Conservation (phyloP, 2,329 filamentous ascomycete genomes). For the Westerdykella aurantiaca region DNA sequence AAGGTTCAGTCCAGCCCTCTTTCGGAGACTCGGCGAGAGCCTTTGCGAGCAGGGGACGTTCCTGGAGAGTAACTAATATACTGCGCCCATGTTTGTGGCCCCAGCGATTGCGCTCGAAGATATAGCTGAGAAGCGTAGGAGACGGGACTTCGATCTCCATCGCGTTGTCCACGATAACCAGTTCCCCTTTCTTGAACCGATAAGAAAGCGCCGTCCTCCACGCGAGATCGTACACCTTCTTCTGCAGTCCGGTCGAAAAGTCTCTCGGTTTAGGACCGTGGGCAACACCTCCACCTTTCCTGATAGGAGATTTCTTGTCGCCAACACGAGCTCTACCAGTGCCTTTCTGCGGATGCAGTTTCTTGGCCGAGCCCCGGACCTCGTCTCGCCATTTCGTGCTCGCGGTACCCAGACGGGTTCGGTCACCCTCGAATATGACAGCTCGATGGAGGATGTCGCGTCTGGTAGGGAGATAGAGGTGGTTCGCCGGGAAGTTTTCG, state of each 20-base stretch:
- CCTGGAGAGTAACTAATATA: slow-evolving; percentile 24
- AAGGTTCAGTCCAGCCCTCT: slow-evolving; percentile 61
- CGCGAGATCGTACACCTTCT: slow-evolving; percentile 90
- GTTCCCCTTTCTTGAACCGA: slow-evolving; percentile 78
- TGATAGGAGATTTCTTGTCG: slow-evolving; percentile 72
- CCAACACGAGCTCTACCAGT: slow-evolving; percentile 73
- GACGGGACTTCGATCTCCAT: slow-evolving; percentile 64
- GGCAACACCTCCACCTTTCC: slow-evolving; percentile 77
- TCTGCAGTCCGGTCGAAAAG: slow-evolving; percentile 75
- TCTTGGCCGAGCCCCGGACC: slow-evolving; percentile 75
- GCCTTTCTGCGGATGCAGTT: slow-evolving; percentile 84
- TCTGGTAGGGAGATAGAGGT: slow-evolving; percentile 80
- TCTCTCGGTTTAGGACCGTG: slow-evolving; percentile 90
- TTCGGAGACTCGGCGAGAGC: slow-evolving; percentile 63
- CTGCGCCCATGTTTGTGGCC: slow-evolving; percentile 23
- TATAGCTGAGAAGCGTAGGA: slow-evolving; percentile 57
- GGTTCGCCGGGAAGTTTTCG: slow-evolving; percentile 70
- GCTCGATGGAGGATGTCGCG: slow-evolving; percentile 90
- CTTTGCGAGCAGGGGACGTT: slow-evolving; percentile 52
- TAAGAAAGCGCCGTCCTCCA: slow-evolving; percentile 93
- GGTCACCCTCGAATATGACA: slow-evolving; percentile 87
- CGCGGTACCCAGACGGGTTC: slow-evolving; percentile 79
- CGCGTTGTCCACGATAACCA: slow-evolving; percentile 76
- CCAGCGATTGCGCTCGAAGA: slow-evolving; percentile 64
- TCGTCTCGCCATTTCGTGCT: slow-evolving; percentile 54